Evolutionary conservation across 1,284 basidiomycete genomes (phyloP).

Genomic region (Moesziomyces parantarcticus): DNA sequence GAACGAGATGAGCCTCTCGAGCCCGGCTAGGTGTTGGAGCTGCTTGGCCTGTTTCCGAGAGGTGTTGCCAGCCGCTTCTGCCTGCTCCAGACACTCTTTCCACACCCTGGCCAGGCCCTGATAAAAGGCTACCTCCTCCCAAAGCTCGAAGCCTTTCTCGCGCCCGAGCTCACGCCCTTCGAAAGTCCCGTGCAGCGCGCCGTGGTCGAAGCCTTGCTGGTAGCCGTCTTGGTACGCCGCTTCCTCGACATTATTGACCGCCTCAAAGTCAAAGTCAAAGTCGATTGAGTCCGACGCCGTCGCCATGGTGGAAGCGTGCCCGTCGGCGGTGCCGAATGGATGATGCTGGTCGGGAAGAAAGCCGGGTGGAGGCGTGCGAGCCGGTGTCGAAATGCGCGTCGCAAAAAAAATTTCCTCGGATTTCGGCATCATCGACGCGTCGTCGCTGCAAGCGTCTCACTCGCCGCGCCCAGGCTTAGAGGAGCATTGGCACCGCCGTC

Average conservation of each 20-base stretch:
- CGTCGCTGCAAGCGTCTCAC: constrained; percentile 34
- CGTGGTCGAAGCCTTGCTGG: constrained; percentile 81
- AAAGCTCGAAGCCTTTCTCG: constrained; percentile 92
- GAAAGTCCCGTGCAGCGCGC: constrained; percentile 86
- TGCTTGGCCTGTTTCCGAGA: constrained; percentile 69
- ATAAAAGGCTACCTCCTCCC: constrained; percentile 95
- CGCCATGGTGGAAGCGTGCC: constrained; percentile 4
- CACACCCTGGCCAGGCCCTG: constrained; percentile 83
- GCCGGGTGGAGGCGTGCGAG: constrained; percentile 10
- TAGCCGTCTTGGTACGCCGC: constrained; percentile 82
- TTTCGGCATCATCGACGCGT: constrained; percentile 25
- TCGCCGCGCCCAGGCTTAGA: constrained; percentile 40
- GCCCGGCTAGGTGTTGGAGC: constrained; percentile 75
- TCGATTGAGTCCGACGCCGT: constrained; percentile 15
- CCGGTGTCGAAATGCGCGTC: neutral
- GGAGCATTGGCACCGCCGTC: constrained; percentile 5
- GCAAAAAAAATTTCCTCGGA: constrained; percentile 13
- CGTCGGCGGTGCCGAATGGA: neutral
- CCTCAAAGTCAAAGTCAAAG: constrained; percentile 53
- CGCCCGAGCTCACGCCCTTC: constrained; percentile 90
- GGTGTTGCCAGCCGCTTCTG: constrained; percentile 26
- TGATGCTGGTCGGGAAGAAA: constrained; percentile 40
- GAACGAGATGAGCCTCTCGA: constrained; percentile 75
- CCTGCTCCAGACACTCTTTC: constrained; percentile 62
- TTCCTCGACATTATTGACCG: constrained; percentile 58